These are phyloP conservation scores for Verruconis gallopava DNA, from an alignment of 2,329 filamentous ascomycete genomes.

Conservation along the genomic window DNA sequence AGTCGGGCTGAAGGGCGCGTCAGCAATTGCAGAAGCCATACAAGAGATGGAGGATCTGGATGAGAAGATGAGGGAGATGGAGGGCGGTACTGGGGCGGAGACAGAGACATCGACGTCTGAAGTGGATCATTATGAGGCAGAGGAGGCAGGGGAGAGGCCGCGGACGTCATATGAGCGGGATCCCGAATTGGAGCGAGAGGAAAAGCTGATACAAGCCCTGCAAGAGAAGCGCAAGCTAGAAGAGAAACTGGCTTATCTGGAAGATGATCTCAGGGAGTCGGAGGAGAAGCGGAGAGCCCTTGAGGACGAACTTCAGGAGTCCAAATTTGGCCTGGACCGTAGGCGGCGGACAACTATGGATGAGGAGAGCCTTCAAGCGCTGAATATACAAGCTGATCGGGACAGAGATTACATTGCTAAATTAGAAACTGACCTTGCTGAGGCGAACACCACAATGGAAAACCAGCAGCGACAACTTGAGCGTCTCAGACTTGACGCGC, in stretches of 20 bases:
- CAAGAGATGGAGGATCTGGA: constrained; percentile 22
- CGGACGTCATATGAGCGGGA: constrained; percentile 23
- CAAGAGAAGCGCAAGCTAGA: constrained; percentile 20
- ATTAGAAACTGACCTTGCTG: constrained; percentile 33
- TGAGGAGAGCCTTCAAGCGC: constrained; percentile 20
- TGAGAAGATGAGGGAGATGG: constrained; percentile 7
- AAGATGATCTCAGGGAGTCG: constrained; percentile 29
- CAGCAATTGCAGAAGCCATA: constrained; percentile 27
- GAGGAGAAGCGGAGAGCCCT: constrained; percentile 30
- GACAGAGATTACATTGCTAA: constrained; percentile 38
- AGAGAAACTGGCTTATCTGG: constrained; percentile 21
- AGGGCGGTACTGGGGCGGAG: constrained; percentile 4
- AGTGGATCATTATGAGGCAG: constrained; percentile 6
- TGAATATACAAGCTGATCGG: constrained; percentile 14
- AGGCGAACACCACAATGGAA: constrained; percentile 31
- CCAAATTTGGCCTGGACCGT: constrained; percentile 31
- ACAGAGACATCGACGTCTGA: constrained; percentile 3
- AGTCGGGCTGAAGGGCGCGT: constrained; percentile 23
- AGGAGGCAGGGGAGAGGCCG: constrained; percentile 5
- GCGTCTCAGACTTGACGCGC: constrained; percentile 27
- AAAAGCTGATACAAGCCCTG: constrained; percentile 33
- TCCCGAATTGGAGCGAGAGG: constrained; percentile 36
- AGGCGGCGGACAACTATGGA: constrained; percentile 29
- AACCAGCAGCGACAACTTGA: constrained; percentile 34
- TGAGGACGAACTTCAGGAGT: constrained; percentile 35